Conservation (phyloP, 129 eudicot genomes). For the Centaurea solstitialis region DNA sequence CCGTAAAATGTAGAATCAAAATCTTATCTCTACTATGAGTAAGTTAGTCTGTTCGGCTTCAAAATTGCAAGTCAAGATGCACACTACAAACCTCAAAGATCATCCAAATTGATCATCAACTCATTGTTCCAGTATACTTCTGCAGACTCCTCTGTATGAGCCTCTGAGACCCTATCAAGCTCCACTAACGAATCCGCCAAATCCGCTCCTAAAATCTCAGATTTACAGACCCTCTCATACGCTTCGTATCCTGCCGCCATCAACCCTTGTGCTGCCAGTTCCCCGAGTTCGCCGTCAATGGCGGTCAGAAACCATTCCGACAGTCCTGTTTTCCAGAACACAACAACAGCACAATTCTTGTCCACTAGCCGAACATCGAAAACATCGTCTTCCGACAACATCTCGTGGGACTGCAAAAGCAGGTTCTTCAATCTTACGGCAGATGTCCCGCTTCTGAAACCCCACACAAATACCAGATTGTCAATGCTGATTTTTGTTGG, state of each 20-base stretch:
- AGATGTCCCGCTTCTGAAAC: conserved; percentile 66
- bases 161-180: conserved; percentile 25
- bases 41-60: not conserved
- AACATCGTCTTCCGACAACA: conserved; percentile 44
- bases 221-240: conserved; percentile 54
- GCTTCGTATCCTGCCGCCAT: conserved; percentile 60
- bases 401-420: conserved; percentile 47
- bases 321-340: conserved; percentile 61
- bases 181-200: conserved; percentile 64
- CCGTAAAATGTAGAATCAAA: not conserved
- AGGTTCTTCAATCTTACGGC: conserved; percentile 52
- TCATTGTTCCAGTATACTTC: conserved; percentile 62
- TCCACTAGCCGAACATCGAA: conserved; percentile 78
- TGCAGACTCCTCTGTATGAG: conserved; percentile 29
- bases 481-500: conserved; percentile 44
- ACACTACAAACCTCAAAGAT: conserved; percentile 31
- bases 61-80: not conserved
- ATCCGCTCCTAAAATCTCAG: conserved; percentile 53
- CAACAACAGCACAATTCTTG: conserved; percentile 74
- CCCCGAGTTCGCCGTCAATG: conserved; percentile 47
- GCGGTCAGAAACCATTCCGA: conserved; percentile 52
- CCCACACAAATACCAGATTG: conserved; percentile 85
- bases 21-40: conserved; percentile 1
- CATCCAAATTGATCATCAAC: conserved; percentile 59
- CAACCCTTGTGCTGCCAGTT: conserved; percentile 59